Conservation (phyloP, 768 basidiomycete species). For the Boletus tylopilopsis region DNA sequence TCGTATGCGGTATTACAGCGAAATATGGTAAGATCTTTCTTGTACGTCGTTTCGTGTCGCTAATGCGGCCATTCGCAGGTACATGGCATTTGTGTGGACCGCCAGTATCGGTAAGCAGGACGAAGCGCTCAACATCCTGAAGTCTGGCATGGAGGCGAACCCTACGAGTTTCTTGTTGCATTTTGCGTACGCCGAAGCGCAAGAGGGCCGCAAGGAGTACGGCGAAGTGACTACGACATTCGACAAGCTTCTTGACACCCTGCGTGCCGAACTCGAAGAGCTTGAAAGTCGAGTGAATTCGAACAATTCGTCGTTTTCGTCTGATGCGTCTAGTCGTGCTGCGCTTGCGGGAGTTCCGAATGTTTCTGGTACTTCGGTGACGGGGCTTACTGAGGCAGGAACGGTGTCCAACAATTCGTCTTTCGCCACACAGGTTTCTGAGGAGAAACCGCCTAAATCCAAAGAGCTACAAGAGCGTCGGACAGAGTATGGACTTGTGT, state of each 20-base stretch:
- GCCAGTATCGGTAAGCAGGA: constrained; percentile 69
- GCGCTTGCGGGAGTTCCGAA: constrained; percentile 24
- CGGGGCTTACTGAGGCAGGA: constrained; percentile 28
- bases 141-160: constrained; percentile 85
- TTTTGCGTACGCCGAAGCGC: constrained; percentile 78
- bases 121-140: constrained; percentile 77
- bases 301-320: constrained; percentile 36
- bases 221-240: constrained; percentile 69
- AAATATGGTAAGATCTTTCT: constrained; percentile 69
- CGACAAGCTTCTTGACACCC: constrained; percentile 64
- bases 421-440: constrained; percentile 48
- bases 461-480: constrained; percentile 54
- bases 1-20: constrained; percentile 90
- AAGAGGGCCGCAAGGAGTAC: constrained; percentile 61
- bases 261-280: constrained; percentile 61
- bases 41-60: not conserved
- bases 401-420: constrained; percentile 40
- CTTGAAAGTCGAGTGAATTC: constrained; percentile 46
- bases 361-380: constrained; percentile 2
- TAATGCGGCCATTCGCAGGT: constrained; percentile 49
- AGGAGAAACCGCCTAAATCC: constrained; percentile 49
- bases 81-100: constrained; percentile 88
- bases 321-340: constrained; percentile 30
- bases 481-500: constrained; percentile 73
- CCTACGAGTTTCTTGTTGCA: constrained; percentile 86